Evolutionary conservation across 1,139 yeast species (phyloP).

Genomic region (Pichia sp.): DNA sequence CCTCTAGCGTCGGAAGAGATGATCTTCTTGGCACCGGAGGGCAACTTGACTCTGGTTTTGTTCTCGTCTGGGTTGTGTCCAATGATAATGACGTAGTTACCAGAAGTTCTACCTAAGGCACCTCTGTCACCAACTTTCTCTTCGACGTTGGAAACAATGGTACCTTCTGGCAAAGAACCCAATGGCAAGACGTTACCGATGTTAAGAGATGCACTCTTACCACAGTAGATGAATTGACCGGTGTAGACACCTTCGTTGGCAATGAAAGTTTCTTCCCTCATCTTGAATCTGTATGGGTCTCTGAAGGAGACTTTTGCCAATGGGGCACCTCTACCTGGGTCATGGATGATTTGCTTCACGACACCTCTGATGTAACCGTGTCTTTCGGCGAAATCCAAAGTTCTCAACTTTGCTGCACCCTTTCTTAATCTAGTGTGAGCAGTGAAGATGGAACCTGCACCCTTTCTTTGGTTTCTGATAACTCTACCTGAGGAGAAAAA

Average conservation of each 20-base stretch:
- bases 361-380: constrained; percentile 99
- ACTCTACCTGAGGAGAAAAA: constrained; percentile 74
- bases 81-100: constrained; percentile 97
- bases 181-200: constrained; percentile 97
- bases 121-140: constrained; percentile 99
- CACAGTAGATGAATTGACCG: constrained; percentile 98
- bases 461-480: constrained; percentile 99
- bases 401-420: constrained; percentile 99
- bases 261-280: constrained; percentile 97
- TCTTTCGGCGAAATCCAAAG: constrained; percentile 98
- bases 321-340: constrained; percentile 99
- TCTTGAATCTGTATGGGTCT: constrained; percentile 98
- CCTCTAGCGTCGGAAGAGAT: constrained; percentile 96
- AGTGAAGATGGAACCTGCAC: constrained; percentile 99
- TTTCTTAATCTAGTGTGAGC: constrained; percentile 99
- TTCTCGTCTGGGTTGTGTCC: constrained; percentile 99
- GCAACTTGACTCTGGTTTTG: constrained; percentile 98
- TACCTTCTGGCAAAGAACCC: constrained; percentile 98
- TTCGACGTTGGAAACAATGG: constrained; percentile 96
- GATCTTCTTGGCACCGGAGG: constrained; percentile 98
- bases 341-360: constrained; percentile 98
- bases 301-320: constrained; percentile 98
- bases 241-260: constrained; percentile 99
- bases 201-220: constrained; percentile 96
- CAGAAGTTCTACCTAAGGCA: constrained; percentile 98